Percentiles rank a stretch among this genome's conserved stretches.
phyloP scores from a whole-genome alignment of 2,329 filamentous ascomycete genomes.

The Venturia pyrina region DNA sequence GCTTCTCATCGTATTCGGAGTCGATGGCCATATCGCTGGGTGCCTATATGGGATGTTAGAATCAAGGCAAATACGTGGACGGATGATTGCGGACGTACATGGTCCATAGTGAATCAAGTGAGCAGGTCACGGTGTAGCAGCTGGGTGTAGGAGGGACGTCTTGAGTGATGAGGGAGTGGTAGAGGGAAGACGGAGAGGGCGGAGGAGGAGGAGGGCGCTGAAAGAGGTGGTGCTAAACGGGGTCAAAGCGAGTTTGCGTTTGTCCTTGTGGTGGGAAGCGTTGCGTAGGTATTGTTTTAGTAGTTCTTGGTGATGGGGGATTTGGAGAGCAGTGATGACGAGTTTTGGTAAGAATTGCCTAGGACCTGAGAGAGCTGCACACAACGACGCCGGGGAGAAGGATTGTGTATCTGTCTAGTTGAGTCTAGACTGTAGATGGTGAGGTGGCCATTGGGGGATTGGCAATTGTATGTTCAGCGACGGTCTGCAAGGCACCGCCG shows the following conservation, averaged over 20 bases:
- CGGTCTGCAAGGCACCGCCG: not conserved
- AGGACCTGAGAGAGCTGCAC: not conserved
- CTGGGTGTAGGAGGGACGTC: not conserved
- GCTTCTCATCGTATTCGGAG: constrained; percentile 52
- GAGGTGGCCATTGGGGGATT: not conserved
- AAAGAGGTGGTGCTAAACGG: not conserved
- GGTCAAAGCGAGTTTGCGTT: not conserved
- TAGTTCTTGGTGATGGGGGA: not conserved
- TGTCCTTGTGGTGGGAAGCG: not conserved
- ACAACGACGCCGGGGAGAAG: not conserved
- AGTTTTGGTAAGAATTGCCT: not conserved
- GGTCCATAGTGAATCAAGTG: constrained; percentile 22
- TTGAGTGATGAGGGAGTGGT: not conserved
- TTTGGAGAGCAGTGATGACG: not conserved
- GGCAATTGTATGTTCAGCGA: not conserved
- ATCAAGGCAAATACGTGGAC: not conserved
- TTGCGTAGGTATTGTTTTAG: not conserved
- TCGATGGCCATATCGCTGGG: constrained; percentile 55
- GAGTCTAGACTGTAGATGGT: not conserved
- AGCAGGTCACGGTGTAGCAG: not conserved
- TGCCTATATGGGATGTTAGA: not conserved
- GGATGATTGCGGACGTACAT: constrained; percentile 22
- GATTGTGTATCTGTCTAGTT: not conserved
- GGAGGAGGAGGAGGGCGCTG: not conserved
- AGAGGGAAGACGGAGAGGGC: not conserved